phyloP scores from a whole-genome alignment of 805 yeast species.

The Saccharomyces mikatae region DNA sequence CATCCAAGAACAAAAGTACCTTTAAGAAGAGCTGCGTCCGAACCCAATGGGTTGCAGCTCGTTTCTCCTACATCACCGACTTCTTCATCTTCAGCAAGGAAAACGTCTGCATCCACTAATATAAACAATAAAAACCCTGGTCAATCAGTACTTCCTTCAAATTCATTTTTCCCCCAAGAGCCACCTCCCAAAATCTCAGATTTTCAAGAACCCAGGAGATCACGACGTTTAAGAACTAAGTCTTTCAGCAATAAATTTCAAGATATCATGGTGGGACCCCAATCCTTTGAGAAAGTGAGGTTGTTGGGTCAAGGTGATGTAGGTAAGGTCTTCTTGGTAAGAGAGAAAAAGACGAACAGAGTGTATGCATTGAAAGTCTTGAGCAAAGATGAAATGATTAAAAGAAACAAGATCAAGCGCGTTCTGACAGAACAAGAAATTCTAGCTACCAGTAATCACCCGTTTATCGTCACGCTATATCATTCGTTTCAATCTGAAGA shows the following conservation, averaged over 20 bases:
- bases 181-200: conserved; percentile 12
- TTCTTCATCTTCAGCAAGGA: conserved; percentile 7
- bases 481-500: conserved; percentile 96
- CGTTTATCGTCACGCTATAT: conserved; percentile 90
- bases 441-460: conserved; percentile 89
- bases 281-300: conserved; percentile 80
- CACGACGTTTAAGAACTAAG: conserved; percentile 34
- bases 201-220: conserved; percentile 25
- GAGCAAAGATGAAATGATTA: conserved; percentile 86
- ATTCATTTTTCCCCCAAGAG: conserved; percentile 14
- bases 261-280: conserved; percentile 76
- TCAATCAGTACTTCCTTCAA: conserved; percentile 1
- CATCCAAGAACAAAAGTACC: conserved; percentile 23
- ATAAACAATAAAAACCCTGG: background rate
- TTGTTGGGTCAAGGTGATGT: conserved; percentile 96
- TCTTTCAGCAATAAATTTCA: conserved; percentile 60
- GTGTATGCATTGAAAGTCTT: conserved; percentile 90
- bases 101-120: background rate
- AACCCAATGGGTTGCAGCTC: conserved; percentile 54
- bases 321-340: conserved; percentile 89
- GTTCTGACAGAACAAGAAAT: conserved; percentile 96
- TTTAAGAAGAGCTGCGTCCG: conserved; percentile 74
- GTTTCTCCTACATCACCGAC: conserved; percentile 14
- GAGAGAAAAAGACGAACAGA: conserved; percentile 66
- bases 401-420: conserved; percentile 87